These are phyloP conservation scores for Trametes versicolor DNA, from an alignment of 1,284 basidiomycete genomes.

Conservation along the genomic window DNA sequence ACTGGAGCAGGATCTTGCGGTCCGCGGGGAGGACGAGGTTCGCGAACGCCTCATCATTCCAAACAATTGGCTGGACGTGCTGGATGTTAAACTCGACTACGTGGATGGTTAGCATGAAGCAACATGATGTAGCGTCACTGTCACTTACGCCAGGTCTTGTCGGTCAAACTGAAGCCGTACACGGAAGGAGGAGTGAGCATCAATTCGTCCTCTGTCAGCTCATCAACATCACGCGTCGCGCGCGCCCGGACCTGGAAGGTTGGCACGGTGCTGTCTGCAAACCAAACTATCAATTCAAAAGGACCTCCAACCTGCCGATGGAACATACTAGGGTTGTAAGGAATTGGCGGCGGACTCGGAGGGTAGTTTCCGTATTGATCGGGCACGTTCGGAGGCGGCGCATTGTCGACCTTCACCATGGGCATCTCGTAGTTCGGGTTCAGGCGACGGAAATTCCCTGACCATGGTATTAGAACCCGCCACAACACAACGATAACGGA, in stretches of 20 bases:
- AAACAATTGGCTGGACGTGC: constrained; percentile 58
- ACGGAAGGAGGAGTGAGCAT: constrained; percentile 61
- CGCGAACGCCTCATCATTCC: constrained; percentile 65
- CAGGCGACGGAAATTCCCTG: constrained; percentile 3
- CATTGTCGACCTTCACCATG: neutral
- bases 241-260: constrained; percentile 31
- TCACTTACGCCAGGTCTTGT: constrained; percentile 69
- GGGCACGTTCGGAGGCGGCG: neutral
- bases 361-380: constrained; percentile 15
- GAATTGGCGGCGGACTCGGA: neutral
- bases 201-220: constrained; percentile 45
- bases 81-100: constrained; percentile 65
- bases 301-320: neutral
- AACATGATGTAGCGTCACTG: too few relatives aligned
- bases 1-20: constrained; percentile 61
- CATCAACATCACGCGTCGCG: neutral
- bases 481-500: neutral
- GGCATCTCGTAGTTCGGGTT: neutral
- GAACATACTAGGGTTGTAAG: constrained; percentile 12
- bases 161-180: constrained; percentile 65
- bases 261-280: constrained; percentile 28
- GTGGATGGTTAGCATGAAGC: too few relatives aligned
- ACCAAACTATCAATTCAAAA: neutral
- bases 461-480: neutral
- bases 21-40: constrained; percentile 62